These are phyloP conservation scores for Chrysanthemum seticuspe DNA, from an alignment of 129 eudicot species.

Conservation along the genomic window DNA sequence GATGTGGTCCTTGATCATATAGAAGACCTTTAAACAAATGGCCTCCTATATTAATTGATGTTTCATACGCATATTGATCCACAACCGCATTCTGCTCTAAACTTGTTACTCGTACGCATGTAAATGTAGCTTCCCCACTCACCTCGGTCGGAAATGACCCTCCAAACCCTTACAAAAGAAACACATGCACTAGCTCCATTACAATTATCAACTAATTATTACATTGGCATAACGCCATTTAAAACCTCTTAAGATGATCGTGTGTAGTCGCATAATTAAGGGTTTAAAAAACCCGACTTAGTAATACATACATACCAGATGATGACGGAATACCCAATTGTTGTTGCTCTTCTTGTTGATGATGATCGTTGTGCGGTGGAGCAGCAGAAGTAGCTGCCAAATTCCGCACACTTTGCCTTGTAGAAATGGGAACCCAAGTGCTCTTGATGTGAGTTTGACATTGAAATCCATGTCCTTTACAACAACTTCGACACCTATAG, in stretches of 20 bases:
- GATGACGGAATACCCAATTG: slow-evolving; percentile 16
- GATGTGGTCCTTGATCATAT: slow-evolving; percentile 70
- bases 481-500: slow-evolving; percentile 77
- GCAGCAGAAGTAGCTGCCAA: slow-evolving; percentile 17
- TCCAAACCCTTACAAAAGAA: slow-evolving; percentile 43
- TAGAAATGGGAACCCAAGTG: slow-evolving; percentile 84
- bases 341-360: slow-evolving; percentile 26
- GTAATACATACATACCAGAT: slow-evolving; percentile 13
- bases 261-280: not conserved
- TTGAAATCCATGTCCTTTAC: slow-evolving; percentile 64
- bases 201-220: not conserved
- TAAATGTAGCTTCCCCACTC: slow-evolving; percentile 53
- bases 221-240: not conserved
- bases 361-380: slow-evolving; percentile 21
- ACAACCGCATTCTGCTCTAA: slow-evolving; percentile 46
- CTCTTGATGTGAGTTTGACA: slow-evolving; percentile 84
- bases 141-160: slow-evolving; percentile 64
- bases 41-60: slow-evolving; percentile 72
- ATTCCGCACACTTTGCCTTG: slow-evolving; percentile 28
- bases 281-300: not conserved
- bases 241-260: not conserved
- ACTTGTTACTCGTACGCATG: slow-evolving; percentile 59
- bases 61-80: slow-evolving; percentile 75
- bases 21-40: slow-evolving; percentile 71
- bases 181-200: not conserved